Evolutionary conservation across 108 stramenopile species (phyloP), one percentile per base, ranked within the genome.

Genomic region (Fragilariopsis cylindrus): DNA sequence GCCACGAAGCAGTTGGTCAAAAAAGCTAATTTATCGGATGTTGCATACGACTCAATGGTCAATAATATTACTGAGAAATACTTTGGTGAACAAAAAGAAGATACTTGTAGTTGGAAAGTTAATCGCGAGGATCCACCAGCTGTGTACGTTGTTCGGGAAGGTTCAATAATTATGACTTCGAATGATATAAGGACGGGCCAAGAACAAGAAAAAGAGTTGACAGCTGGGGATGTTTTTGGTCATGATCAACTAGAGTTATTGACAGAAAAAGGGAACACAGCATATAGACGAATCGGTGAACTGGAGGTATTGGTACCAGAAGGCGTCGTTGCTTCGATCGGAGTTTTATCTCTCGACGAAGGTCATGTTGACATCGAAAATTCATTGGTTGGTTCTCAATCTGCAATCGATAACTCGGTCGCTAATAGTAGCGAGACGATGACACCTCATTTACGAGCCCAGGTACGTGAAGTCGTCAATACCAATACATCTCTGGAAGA

Each of bases 31-130:
- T 64, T 94, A 19, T 84, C 85, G 41, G 70, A 71, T 40, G 48
- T 56, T 18, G 64, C 90, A n/a, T 43, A 44, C 2, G 82, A 81
- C 21, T 77, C 77, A 21, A 82, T 82, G 72, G 95, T 76, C 72
- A 8, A 50, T 40, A 48, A 73, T 53, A 79, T 81, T 48, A 90
- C 86, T 7, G 81, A 86, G 21, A 67, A 78, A 21, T 91, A 96
- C 53, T 83, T 95, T 76, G 76, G 79, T 3, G 85, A 94, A 75
- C 95, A 95, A 15, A 80, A 92, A 30, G 15, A 57, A 5, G 74
- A 69, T 46, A 48, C 48, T 15, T 16, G 46, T 7, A 63, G 15
- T 9, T 68, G 48, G 49, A n/a, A 68, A 52, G 66, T 68, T 68
- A 7, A 67, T 43, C 13, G 7, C 6, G 6, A 47, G 16, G 43